These are phyloP conservation scores for Anisodus tanguticus DNA, from an alignment of 257 asterid genomes.

Conservation along the genomic window DNA sequence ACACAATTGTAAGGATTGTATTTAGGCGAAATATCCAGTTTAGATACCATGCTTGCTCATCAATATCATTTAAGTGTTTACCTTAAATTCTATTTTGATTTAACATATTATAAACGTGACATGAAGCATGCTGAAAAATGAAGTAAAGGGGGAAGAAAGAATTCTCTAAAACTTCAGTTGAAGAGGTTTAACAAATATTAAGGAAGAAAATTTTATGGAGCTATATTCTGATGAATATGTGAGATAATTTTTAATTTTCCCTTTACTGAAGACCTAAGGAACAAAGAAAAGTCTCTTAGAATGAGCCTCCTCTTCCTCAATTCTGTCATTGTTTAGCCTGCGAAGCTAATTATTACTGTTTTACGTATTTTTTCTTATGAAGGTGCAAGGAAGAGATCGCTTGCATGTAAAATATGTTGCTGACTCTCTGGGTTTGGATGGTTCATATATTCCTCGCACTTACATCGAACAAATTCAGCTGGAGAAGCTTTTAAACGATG, in stretches of 20 bases:
- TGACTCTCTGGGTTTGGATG: constrained; percentile 86
- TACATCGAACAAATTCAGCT: constrained; percentile 96
- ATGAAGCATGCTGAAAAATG: constrained; percentile 18
- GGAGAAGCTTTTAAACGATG: constrained; percentile 94
- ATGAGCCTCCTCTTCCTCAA: not conserved
- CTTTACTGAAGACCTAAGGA: constrained; percentile 14
- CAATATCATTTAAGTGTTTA: constrained; percentile 13
- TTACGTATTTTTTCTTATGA: constrained; percentile 30
- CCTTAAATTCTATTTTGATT: not conserved
- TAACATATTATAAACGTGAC: not conserved
- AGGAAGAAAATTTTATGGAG: not conserved
- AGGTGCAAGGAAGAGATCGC: constrained; percentile 99
- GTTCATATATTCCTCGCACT: constrained; percentile 86
- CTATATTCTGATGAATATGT: constrained; percentile 14
- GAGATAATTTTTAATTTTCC: not conserved
- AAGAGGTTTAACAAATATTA: not conserved
- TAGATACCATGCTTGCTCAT: not conserved
- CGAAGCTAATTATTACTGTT: constrained; percentile 32
- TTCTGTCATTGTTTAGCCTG: constrained; percentile 14
- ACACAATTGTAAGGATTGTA: constrained; percentile 18
- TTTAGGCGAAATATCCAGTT: not conserved
- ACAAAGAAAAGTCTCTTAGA: not conserved
- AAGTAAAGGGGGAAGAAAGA: not conserved
- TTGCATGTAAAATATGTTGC: constrained; percentile 71
- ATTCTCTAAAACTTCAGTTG: constrained; percentile 16